A percentile compares a stretch with the other conserved stretches of the same genome.
These are phyloP conservation scores for Aquilaria sinensis DNA, from an alignment of 345 rosid species.

Conservation along the genomic window DNA sequence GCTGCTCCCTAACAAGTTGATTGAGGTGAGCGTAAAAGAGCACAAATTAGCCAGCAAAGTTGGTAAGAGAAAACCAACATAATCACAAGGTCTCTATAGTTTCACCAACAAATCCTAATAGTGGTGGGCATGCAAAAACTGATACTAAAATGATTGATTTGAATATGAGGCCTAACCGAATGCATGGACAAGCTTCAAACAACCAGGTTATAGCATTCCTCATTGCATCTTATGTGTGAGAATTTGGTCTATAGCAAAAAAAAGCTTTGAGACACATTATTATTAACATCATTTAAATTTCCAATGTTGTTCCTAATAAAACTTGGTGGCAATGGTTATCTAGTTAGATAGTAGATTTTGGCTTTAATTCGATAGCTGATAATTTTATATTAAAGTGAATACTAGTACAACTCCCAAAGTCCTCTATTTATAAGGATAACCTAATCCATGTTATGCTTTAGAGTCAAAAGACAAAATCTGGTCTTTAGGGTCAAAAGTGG, in stretches of 20 bases:
- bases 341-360: too few species aligned
- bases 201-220: constrained; percentile 37
- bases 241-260: too few species aligned
- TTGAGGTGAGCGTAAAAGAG: constrained; percentile 24
- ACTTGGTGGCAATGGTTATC: too few species aligned
- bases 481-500: too few species aligned
- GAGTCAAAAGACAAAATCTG: too few species aligned
- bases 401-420: too few species aligned
- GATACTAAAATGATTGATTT: constrained; percentile 58
- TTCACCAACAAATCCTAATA: constrained; percentile 23
- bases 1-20: constrained; percentile 23
- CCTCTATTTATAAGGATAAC: too few species aligned
- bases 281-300: neutral
- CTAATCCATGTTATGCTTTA: too few species aligned
- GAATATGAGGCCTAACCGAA: constrained; percentile 57
- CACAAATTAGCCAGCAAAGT: constrained; percentile 22
- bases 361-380: too few species aligned
- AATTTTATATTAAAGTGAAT: too few species aligned
- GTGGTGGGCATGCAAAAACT: constrained; percentile 28
- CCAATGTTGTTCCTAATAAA: too few species aligned
- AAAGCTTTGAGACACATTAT: neutral
- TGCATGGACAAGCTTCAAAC: constrained; percentile 47
- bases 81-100: constrained; percentile 28
- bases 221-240: too few species aligned
- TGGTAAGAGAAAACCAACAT: constrained; percentile 27